Base-by-base conservation (phyloP, 495 filamentous ascomycete species). In the Neurospora sp. region DNA sequence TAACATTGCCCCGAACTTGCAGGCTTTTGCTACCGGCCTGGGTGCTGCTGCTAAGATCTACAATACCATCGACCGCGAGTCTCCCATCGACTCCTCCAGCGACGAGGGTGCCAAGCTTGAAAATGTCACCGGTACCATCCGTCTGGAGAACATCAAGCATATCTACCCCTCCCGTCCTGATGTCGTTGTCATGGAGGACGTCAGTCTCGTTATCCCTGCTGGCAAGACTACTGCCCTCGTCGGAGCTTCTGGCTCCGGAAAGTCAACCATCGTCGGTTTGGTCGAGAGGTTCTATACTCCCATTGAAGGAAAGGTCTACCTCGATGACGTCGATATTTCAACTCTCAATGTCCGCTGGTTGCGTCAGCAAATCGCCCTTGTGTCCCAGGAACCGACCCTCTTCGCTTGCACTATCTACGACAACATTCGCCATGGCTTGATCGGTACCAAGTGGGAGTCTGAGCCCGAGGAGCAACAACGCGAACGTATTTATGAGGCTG, bases 281-380 rank as follows among this genome's bases (percentile, higher is more conserved):
- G 91, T 98, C 12, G 94, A 97, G 80, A 87, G 96, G 37, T 98
- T 98, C 79, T 99, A 99, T 78, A 88, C 93, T 71, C 94, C 96
- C 10, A 90, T 97, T 35, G 88, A 87, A 68, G 95, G 95, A 42
- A 81, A 88, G 37, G 89, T 98, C 4, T 86, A 91, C 42, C 83
- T 99, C 39, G 96, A 98, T 77, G 95, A 91, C 8, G 90, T 93
- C 74, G 91, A 96, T 76, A 89, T 97, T 44, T 88, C 88, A 74
- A 88, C 84, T 2, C 82, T 98, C 73, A 99, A 98, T 78, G 85
- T 98, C 68, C 89, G 89, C 68, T 98, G 95, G 95, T 82, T 99
- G 71, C 90, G 96, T 41, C 92, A 95, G 78, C 92, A 97, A 72
- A 93, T 99, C 72, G 91, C 93, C 0, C 84, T 99, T 14, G 96